phyloP scores from a whole-genome alignment of 805 yeast genomes.

The Barnettozyma botsteinii region DNA sequence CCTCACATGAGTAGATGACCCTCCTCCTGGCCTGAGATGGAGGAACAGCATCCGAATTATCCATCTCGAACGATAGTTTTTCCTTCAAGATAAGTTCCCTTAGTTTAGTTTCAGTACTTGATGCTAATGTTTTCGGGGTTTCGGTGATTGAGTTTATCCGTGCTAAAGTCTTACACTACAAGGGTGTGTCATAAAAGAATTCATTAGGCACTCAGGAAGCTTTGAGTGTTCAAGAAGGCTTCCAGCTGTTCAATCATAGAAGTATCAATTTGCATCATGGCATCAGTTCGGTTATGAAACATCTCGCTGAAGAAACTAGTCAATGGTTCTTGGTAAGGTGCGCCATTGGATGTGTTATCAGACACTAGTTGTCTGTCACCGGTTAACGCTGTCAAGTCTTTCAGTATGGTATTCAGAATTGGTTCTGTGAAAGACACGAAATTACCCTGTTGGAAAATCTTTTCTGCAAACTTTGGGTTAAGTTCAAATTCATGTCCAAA shows the following conservation, averaged over 20 bases:
- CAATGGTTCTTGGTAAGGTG: constrained; percentile 3
- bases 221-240: constrained; percentile 1
- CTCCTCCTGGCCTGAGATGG: constrained; percentile 4
- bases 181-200: background rate
- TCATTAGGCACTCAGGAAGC: background rate
- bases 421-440: background rate
- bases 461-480: background rate
- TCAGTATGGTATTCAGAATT: background rate
- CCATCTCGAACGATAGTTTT: no score
- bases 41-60: background rate
- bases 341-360: background rate
- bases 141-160: no score
- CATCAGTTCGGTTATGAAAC: background rate
- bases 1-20: constrained; percentile 8
- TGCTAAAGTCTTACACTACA: no score
- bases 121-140: no score
- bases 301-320: constrained; percentile 4
- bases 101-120: no score
- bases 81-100: no score
- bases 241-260: constrained; percentile 6
- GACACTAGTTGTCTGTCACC: constrained; percentile 7
- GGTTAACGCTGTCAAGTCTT: constrained; percentile 1
- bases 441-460: background rate
- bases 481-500: background rate
- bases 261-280: constrained; percentile 2